Evolutionary conservation across 2,329 filamentous ascomycete genomes (phyloP).

Genomic region (Byssothecium circinans): DNA sequence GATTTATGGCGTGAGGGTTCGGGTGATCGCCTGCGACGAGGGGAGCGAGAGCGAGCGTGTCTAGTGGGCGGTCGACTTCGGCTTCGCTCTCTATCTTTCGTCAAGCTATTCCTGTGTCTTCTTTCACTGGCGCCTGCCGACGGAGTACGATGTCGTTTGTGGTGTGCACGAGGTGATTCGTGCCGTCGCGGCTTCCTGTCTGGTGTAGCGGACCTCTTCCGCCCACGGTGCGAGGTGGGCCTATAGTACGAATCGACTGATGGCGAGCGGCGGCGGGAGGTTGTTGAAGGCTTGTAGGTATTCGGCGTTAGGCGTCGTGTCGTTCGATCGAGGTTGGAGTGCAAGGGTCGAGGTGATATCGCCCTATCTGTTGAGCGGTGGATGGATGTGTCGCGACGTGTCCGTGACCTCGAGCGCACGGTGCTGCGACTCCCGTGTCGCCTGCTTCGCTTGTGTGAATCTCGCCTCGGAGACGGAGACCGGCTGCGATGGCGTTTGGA

Average conservation of each 20-base stretch:
- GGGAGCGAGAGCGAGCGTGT: slow-evolving; percentile 36
- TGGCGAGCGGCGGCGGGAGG: slow-evolving; percentile 44
- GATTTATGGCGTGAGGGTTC: slow-evolving; percentile 28
- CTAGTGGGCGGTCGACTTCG: slow-evolving; percentile 27
- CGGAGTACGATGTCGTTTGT: slow-evolving; percentile 27
- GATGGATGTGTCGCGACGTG: slow-evolving; percentile 35
- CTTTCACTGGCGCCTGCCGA: slow-evolving; percentile 26
- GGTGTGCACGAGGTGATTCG: slow-evolving; percentile 28
- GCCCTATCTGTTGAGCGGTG: slow-evolving; percentile 31
- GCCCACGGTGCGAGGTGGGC: slow-evolving; percentile 29
- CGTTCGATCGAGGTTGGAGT: slow-evolving; percentile 35
- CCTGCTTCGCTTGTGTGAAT: slow-evolving; percentile 37
- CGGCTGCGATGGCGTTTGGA: slow-evolving; percentile 44
- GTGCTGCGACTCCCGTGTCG: slow-evolving; percentile 40
- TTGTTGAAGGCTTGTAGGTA: slow-evolving; percentile 34
- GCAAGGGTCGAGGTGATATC: slow-evolving; percentile 34
- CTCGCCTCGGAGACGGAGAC: slow-evolving; percentile 38
- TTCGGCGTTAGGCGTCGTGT: slow-evolving; percentile 41
- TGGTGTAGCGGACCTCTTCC: slow-evolving; percentile 36
- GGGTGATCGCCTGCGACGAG: slow-evolving; percentile 31
- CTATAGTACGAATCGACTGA: slow-evolving; percentile 46
- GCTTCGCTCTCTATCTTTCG: slow-evolving; percentile 26
- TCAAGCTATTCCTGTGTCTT: slow-evolving; percentile 16
- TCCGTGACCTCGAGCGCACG: slow-evolving; percentile 38
- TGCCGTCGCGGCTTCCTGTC: slow-evolving; percentile 35